Evolutionary conservation across 306 rosid genomes (phyloP), one percentile per base, ranked within the genome.

Genomic region (Rosa multiflora): DNA sequence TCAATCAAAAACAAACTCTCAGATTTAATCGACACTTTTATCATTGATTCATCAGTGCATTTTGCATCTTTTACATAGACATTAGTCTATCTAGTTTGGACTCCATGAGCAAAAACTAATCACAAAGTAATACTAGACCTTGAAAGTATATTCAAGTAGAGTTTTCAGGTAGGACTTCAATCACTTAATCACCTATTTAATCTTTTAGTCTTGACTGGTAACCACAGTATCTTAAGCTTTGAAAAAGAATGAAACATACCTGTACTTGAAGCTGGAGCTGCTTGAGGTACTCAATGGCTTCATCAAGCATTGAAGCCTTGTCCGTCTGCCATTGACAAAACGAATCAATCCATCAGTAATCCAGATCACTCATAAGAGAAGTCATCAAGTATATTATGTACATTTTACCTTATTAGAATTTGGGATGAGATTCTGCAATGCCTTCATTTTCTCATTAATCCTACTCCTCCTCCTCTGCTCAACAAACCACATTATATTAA

Each of bases 201-300:
- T 14, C 18, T 14, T 49, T 49, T 49, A 13, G 55, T 49, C 55
- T 48, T 48, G 59, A 53, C 59, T 52, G 9, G 62, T 55, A 10
- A 20, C 67, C 80, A 49, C 1, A 3, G n/a, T 2, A 81, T 32
- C 21, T 49, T 15, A 61, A 44, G 26, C 69, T 29, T 43, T 17
- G 26, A 70, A 53, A 68, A 26, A 48, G 4, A 69, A 44, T 23
- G 37, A 64, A 53, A 63, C 82, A 47, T 21, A 91, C 98, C 96
- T 95, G 99, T 70, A 95, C 97, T 88, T 95, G 99, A 76, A 95
- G 99, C 88, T 92, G 97, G 89, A 95, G 99, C 86, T 95, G 99
- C 87, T 92, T 95, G 48, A 95, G 94, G 82, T 95, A 95, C 84
- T 95, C 99, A 72, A 95, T 95, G 77, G 97, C 97, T 84, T 95